Conservation (phyloP, 805 yeast genomes). For the Ogataea methylovora region DNA sequence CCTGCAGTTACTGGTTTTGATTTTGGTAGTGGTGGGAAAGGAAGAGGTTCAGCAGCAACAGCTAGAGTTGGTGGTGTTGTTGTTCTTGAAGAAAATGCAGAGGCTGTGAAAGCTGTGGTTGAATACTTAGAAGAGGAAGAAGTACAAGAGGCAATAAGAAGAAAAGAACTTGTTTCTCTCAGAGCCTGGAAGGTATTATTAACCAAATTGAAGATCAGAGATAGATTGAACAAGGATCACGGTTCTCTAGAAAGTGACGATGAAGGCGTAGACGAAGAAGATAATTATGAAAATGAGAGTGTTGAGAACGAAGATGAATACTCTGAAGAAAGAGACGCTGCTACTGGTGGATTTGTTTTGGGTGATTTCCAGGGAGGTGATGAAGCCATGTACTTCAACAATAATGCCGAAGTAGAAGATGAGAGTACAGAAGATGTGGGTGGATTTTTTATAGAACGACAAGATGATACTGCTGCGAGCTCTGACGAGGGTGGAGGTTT, state of each 20-base stretch:
- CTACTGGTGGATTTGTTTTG: slow-evolving; percentile 14
- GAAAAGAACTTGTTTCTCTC: slow-evolving; percentile 41
- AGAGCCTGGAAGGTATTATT: slow-evolving; percentile 47
- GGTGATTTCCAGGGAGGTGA: slow-evolving; percentile 3
- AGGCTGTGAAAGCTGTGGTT: slow-evolving; percentile 48
- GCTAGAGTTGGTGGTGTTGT: slow-evolving; percentile 74
- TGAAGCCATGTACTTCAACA: slow-evolving; percentile 5
- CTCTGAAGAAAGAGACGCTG: slow-evolving; percentile 3
- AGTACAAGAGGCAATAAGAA: slow-evolving; percentile 33
- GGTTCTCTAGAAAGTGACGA: slow-evolving; percentile 28
- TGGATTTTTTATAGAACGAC: background rate
- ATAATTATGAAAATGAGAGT: slow-evolving; percentile 1
- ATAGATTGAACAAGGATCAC: slow-evolving; percentile 39
- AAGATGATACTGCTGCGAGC: slow-evolving; percentile 1
- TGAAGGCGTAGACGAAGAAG: slow-evolving; percentile 17
- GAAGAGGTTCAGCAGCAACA: slow-evolving; percentile 34
- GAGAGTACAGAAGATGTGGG: slow-evolving; percentile 2
- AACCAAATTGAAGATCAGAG: slow-evolving; percentile 39
- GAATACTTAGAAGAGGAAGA: slow-evolving; percentile 43
- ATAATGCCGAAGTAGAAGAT: slow-evolving; percentile 3
- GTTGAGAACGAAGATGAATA: slow-evolving; percentile 11
- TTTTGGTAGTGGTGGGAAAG: slow-evolving; percentile 35
- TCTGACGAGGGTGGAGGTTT: slow-evolving; percentile 1
- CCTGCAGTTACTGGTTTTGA: slow-evolving; percentile 86
- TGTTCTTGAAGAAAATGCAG: slow-evolving; percentile 52